phyloP scores from a whole-genome alignment of 1,284 basidiomycete genomes.

The Puccinia brachypodii region DNA sequence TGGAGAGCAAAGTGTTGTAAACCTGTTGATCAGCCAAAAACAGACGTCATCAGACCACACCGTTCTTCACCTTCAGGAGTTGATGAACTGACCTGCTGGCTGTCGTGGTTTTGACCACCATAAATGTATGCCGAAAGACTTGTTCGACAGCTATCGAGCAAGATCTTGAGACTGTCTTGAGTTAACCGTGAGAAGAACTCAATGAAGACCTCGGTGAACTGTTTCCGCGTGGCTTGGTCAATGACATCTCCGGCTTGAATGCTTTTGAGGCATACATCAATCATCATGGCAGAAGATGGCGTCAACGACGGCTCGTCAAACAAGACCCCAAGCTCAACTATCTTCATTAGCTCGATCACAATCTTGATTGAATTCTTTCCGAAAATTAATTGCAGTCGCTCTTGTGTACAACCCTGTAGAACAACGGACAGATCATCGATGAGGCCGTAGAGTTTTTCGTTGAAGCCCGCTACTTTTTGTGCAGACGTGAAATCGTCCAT shows the following conservation, averaged over 20 bases:
- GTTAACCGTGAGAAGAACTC: background rate
- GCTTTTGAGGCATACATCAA: constrained; percentile 3
- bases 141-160: constrained; percentile 4
- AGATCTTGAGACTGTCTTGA: constrained; percentile 10
- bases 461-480: constrained; percentile 8
- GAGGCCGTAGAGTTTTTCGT: background rate
- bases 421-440: constrained; percentile 21
- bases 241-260: background rate
- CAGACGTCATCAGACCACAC: background rate
- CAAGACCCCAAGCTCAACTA: constrained; percentile 31
- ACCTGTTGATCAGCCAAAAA: background rate
- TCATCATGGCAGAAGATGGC: background rate
- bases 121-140: background rate
- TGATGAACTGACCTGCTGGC: constrained; percentile 6
- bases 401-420: background rate
- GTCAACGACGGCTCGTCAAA: constrained; percentile 21
- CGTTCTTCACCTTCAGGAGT: background rate
- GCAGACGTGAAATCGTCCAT: constrained; percentile 14
- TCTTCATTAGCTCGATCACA: constrained; percentile 22
- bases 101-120: background rate
- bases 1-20: constrained; percentile 14
- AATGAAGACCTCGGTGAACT: constrained; percentile 25
- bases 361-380: background rate
- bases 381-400: background rate
- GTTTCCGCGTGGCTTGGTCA: background rate